These are phyloP conservation scores for Russula ochroleuca DNA, from an alignment of 768 basidiomycete genomes.

Conservation along the genomic window DNA sequence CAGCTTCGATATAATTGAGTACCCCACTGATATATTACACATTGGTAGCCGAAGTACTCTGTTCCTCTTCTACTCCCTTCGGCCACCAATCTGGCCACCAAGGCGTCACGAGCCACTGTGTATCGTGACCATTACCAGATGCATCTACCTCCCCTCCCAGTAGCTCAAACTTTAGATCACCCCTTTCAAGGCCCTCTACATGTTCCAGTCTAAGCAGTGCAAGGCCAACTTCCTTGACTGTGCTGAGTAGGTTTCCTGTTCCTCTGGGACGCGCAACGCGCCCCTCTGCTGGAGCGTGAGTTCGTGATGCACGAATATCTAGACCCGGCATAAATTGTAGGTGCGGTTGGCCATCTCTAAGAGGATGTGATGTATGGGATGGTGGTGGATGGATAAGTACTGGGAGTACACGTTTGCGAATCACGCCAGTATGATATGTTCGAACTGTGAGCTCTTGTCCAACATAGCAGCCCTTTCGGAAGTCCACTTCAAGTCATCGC, in stretches of 20 bases:
- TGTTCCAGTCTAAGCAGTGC: slow-evolving; percentile 81
- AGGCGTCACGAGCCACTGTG: slow-evolving; percentile 44
- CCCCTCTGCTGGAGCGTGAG: slow-evolving; percentile 30
- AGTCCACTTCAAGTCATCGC: slow-evolving; percentile 62
- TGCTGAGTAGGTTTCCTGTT: slow-evolving; percentile 69
- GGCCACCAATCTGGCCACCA: slow-evolving; percentile 57
- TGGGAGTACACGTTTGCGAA: slow-evolving; percentile 87
- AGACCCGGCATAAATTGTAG: slow-evolving; percentile 21
- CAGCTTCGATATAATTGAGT: background rate
- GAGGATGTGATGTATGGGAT: background rate
- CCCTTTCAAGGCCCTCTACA: slow-evolving; percentile 49
- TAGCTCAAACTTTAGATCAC: slow-evolving; percentile 42
- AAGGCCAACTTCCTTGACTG: slow-evolving; percentile 57
- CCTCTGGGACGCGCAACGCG: slow-evolving; percentile 58
- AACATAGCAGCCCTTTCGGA: slow-evolving; percentile 96
- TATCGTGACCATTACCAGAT: slow-evolving; percentile 32
- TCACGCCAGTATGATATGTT: slow-evolving; percentile 89
- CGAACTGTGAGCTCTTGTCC: slow-evolving; percentile 97
- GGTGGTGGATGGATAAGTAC: slow-evolving; percentile 49
- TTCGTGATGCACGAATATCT: slow-evolving; percentile 34
- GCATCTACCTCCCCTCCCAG: slow-evolving; percentile 27
- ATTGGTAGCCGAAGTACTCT: background rate
- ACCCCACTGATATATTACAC: background rate
- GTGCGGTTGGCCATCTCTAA: background rate
- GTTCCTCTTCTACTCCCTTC: slow-evolving; percentile 20